A percentile compares a stretch with the other conserved stretches of the same genome.
Conservation (phyloP, 192 early-diverging fungal species). For the Entomortierella parvispora region DNA sequence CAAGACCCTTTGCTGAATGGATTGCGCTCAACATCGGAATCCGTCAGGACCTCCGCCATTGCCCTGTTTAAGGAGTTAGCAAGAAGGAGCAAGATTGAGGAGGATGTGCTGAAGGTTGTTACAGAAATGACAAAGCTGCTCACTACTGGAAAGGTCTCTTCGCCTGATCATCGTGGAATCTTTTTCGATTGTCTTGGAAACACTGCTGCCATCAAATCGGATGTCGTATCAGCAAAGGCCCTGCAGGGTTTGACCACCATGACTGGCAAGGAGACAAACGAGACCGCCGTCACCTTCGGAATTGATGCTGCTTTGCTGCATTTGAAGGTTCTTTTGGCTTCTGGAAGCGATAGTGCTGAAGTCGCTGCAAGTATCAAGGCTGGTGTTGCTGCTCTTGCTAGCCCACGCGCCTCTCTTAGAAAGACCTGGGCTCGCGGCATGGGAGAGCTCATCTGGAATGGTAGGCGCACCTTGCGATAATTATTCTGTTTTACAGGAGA, state of each 20-base stretch:
- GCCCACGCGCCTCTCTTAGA: constrained; percentile 67
- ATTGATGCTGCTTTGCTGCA: constrained; percentile 72
- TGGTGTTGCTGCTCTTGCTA: constrained; percentile 65
- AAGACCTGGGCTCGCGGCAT: constrained; percentile 74
- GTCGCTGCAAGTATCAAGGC: constrained; percentile 58
- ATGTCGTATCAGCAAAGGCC: constrained; percentile 57
- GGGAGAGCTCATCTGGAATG: constrained; percentile 65
- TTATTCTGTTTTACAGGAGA: not conserved
- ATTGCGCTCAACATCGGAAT: constrained; percentile 72
- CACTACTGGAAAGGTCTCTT: constrained; percentile 63
- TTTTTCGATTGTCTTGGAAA: constrained; percentile 68
- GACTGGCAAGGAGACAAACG: constrained; percentile 81
- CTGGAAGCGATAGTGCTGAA: constrained; percentile 51
- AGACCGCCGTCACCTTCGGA: constrained; percentile 67
- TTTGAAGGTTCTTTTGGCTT: constrained; percentile 54
- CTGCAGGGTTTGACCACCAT: constrained; percentile 74
- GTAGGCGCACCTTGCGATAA: constrained; percentile 8
- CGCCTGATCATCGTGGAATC: constrained; percentile 74
- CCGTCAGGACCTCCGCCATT: constrained; percentile 64
- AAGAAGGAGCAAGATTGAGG: constrained; percentile 54
- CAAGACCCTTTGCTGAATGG: constrained; percentile 72
- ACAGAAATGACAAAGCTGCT: constrained; percentile 69
- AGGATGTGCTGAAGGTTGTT: constrained; percentile 66
- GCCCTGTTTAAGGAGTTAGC: constrained; percentile 70
- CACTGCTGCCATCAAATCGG: constrained; percentile 50